Evolutionary conservation across 2,329 filamentous ascomycete genomes (phyloP), one percentile per base, ranked within the genome.

Genomic region (Hirsutella minnesotensis): DNA sequence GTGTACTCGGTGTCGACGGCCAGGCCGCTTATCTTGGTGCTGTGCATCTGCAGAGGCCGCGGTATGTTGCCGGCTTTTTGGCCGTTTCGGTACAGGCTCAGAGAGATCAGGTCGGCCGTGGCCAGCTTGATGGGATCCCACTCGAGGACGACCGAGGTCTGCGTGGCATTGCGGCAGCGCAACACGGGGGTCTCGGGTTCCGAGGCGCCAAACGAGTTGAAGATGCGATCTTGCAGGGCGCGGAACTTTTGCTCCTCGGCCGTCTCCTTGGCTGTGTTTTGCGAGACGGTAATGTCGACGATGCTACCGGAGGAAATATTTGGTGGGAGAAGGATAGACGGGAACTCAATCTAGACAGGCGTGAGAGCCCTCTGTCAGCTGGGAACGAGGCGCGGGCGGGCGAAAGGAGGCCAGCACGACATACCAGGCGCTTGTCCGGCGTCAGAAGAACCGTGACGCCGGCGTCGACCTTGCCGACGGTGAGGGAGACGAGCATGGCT

Each of bases 381-480:
- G 4, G 8, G 29, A 12, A 16, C 18, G 9, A 9, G 39, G 22
- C 40, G n/a, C 15, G 30, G 12, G 39, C 19, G 22, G 29, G 10
- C 4, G 29, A 15, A 19, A n/a, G 16, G 27, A 10, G 18, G 13
- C 33, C 15, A 16, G 21, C 16, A 19, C 12, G 20, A 44, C 81
- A 58, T 78, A 95, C 90, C 56, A 98, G 75, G 60, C 92, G 83
- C 67, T 96, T 96, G 66, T 98, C 92, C 60, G 94, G 85, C 39
- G 92, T 98, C 58, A 98, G 71, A 43, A 98, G 81, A 48, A 98
- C 92, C 40, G 92, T 94, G 60, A 98, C 90, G 66, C 92, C 92
- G 57, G 92, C 92, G 67, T 98, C 92, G 67, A 98, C 92, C 72
- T 98, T 98, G 72, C 92, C 92, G 66, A 98, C 92, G 40, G 90